Percentiles rank a stretch among this genome's conserved stretches.
phyloP scores from a whole-genome alignment of 495 filamentous ascomycete species.

The Tricharina praecox region DNA sequence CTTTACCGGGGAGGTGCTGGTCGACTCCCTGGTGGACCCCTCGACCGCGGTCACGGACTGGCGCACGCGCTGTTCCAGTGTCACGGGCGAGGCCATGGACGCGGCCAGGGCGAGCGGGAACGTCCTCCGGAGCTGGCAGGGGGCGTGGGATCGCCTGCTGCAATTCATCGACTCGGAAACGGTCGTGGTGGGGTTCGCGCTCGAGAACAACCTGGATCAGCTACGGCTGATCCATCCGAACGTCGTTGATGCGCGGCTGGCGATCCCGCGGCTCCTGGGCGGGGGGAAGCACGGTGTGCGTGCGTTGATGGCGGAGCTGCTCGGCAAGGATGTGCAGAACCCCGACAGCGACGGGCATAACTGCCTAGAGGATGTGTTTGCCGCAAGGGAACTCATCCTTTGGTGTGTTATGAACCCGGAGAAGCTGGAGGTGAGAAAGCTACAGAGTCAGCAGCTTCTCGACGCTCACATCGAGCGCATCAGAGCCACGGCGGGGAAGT shows the following conservation, averaged over 20 bases:
- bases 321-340: conserved; percentile 27
- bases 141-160: conserved; percentile 57
- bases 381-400: conserved; percentile 30
- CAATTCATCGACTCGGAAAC: conserved; percentile 53
- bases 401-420: conserved; percentile 19
- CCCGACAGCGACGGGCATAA: conserved; percentile 23
- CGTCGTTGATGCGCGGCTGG: conserved; percentile 69
- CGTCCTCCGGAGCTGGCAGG: conserved; percentile 43
- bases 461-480: too few relatives aligned
- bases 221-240: conserved; percentile 66
- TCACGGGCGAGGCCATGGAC: conserved; percentile 26
- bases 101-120: conserved; percentile 38
- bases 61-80: conserved; percentile 80
- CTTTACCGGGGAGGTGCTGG: conserved; percentile 52
- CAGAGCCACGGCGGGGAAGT: too few relatives aligned
- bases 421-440: too few relatives aligned
- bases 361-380: conserved; percentile 30
- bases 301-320: conserved; percentile 21
- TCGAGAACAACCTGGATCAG: conserved; percentile 85
- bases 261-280: conserved; percentile 43
- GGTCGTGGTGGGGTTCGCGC: conserved; percentile 75
- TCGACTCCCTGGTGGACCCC: conserved; percentile 75
- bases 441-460: too few relatives aligned
- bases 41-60: conserved; percentile 71
- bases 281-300: conserved; percentile 25